Evolutionary conservation across 1,284 basidiomycete species (phyloP).

Genomic region (Microbotryum scabiosae): DNA sequence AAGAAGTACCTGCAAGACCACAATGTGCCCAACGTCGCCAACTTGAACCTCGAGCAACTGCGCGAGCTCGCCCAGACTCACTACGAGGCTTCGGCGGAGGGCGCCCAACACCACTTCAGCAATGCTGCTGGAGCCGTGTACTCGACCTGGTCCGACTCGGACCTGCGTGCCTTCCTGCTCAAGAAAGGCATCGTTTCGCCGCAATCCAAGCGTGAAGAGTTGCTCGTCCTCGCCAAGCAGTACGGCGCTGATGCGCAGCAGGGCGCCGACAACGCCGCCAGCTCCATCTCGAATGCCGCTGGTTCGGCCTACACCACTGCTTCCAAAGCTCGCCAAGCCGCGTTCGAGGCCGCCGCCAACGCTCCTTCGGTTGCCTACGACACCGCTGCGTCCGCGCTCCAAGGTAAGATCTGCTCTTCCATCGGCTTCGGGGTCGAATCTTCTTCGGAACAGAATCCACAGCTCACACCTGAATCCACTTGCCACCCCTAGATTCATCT

Average conservation of each 20-base stretch:
- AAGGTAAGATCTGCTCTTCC: conserved; percentile 37
- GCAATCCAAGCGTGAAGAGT: conserved; percentile 64
- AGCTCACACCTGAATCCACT: not conserved
- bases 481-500: conserved; percentile 47
- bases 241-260: conserved; percentile 40
- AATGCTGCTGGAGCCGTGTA: conserved; percentile 43
- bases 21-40: conserved; percentile 51
- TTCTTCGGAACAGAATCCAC: too few relatives aligned
- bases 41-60: conserved; percentile 34
- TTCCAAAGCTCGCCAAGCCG: conserved; percentile 47
- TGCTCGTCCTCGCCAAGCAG: conserved; percentile 65
- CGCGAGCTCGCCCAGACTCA: conserved; percentile 33
- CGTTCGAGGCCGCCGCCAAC: conserved; percentile 46
- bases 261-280: conserved; percentile 3
- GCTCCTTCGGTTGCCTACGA: conserved; percentile 36
- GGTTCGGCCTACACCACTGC: conserved; percentile 49
- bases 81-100: conserved; percentile 41
- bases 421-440: not conserved
- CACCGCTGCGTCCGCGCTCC: conserved; percentile 44
- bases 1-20: conserved; percentile 46
- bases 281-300: conserved; percentile 41
- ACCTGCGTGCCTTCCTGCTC: conserved; percentile 71
- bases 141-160: conserved; percentile 68
- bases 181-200: conserved; percentile 77
- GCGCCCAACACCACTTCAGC: conserved; percentile 59